Percentiles rank a stretch among this genome's conserved stretches.
Conservation (phyloP, 805 yeast species). For the Yamadazyma nakazawae region DNA sequence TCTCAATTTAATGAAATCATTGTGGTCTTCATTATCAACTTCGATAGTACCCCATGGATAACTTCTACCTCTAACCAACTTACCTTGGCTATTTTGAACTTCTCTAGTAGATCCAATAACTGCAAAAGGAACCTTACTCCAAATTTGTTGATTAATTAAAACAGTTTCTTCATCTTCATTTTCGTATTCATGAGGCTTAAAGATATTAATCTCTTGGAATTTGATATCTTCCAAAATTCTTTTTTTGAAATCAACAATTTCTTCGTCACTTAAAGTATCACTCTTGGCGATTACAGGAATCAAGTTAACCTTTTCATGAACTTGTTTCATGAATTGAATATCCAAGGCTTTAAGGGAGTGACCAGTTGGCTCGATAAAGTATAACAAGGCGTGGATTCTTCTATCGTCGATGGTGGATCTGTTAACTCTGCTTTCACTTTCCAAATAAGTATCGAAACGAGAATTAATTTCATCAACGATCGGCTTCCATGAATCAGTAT, state of each 20-base stretch:
- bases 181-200: slow-evolving; percentile 74
- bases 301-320: slow-evolving; percentile 88
- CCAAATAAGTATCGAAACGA: slow-evolving; percentile 85
- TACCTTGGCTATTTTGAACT: slow-evolving; percentile 69
- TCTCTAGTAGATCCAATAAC: slow-evolving; percentile 84
- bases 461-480: slow-evolving; percentile 83
- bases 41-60: slow-evolving; percentile 98
- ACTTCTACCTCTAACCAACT: slow-evolving; percentile 81
- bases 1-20: slow-evolving; percentile 86
- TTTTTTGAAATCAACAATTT: slow-evolving; percentile 69
- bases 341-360: slow-evolving; percentile 89
- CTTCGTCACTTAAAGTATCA: slow-evolving; percentile 88
- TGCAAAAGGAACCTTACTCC: slow-evolving; percentile 83
- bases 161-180: slow-evolving; percentile 83
- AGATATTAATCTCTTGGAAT: slow-evolving; percentile 66
- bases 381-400: slow-evolving; percentile 89
- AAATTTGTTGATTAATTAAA: slow-evolving; percentile 60
- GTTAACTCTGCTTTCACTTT: slow-evolving; percentile 79
- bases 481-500: slow-evolving; percentile 76
- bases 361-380: slow-evolving; percentile 96
- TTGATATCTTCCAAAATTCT: slow-evolving; percentile 75
- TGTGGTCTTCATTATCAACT: slow-evolving; percentile 90
- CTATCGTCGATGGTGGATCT: slow-evolving; percentile 71
- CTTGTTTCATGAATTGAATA: slow-evolving; percentile 78
- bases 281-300: slow-evolving; percentile 94